Base-by-base conservation (phyloP, 139 green algal species). In the Ettlia oleoabundans region DNA sequence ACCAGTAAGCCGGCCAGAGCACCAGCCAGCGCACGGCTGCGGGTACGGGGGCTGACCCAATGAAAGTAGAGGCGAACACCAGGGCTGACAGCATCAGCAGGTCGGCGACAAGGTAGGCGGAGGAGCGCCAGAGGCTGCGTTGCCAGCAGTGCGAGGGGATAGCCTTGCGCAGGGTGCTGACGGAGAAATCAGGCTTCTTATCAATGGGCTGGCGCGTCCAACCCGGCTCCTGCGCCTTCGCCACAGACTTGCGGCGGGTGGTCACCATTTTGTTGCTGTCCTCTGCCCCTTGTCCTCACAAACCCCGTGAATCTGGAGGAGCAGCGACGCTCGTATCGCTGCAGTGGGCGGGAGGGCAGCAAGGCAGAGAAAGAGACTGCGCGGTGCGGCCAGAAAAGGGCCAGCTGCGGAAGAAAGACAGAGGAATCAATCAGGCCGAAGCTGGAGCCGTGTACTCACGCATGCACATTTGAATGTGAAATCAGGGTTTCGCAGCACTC, bases 81-180 rank as follows among this genome's bases (percentile, higher is more conserved):
- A 95, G 82, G 0, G 61, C 52, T 9, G 78, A 81, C 40, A 93
- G 79, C 52, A 85, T 41, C 7, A 86, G 28, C 10, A 97, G 65
- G 84, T 98, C 92, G 0, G 55, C 67, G 4, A 68, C 55, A 37
- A 98, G 85, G 75, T 98, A 96, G 63, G 73, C 71, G 24, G 82
- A 88, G 30, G 85, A 93, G 7, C 42, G 73, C 33, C 87, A 26
- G 15, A 86, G 19, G 3, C 82, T 92, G 24, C 91, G 86, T 71
- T 97, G 55, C 47, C 78, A 98, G 98, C 95, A 98, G 74, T 98
- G 91, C 33, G 75, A 42, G 33, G 95, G 95, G 40, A 98, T 96
- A 21, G 95, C 95, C 26, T 86, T 85, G 30, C 92, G 83, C 51
- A 98, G 85, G 2, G 92, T 86, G 4, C 76, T 86, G 1, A 98